Percentiles rank a stretch among this genome's conserved stretches.
Conservation (phyloP, 345 rosid genomes). For the Salix koriyanagi region DNA sequence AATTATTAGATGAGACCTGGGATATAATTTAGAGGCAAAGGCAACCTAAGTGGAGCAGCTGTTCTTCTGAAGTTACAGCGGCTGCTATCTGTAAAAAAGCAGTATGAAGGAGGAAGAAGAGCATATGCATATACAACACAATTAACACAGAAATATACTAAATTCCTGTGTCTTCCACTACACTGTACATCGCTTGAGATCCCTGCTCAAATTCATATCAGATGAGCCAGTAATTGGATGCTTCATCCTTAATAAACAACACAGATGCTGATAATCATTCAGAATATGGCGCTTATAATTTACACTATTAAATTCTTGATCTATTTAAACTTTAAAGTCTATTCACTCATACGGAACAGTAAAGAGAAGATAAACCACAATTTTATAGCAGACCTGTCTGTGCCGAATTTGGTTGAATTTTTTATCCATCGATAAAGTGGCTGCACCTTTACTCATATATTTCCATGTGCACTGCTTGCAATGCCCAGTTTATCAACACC, state of each 20-base stretch:
- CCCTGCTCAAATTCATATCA: not conserved
- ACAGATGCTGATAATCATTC: not conserved
- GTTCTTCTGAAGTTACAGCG: constrained; percentile 96
- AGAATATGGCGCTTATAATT: not conserved
- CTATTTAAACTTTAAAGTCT: not conserved
- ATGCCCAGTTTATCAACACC: constrained; percentile 97
- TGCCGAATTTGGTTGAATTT: constrained; percentile 85
- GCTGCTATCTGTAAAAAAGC: constrained; percentile 68
- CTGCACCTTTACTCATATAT: constrained; percentile 98
- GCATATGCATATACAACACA: not conserved
- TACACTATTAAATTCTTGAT: not conserved
- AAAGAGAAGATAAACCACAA: constrained; percentile 8
- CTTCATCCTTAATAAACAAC: not conserved
- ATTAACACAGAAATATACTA: not conserved
- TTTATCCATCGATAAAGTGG: constrained; percentile 97
- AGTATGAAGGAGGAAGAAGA: not conserved
- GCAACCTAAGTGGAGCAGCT: constrained; percentile 91
- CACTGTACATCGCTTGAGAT: not conserved
- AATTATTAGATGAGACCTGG: too few species aligned
- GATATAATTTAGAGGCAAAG: constrained; percentile 33
- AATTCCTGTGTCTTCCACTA: not conserved
- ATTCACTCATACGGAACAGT: not conserved
- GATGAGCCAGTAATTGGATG: not conserved
- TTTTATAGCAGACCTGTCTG: constrained; percentile 63
- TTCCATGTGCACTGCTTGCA: constrained; percentile 99